phyloP scores from a whole-genome alignment of 2,329 filamentous ascomycete species.

The Teratosphaeria pseudoeucalypti region DNA sequence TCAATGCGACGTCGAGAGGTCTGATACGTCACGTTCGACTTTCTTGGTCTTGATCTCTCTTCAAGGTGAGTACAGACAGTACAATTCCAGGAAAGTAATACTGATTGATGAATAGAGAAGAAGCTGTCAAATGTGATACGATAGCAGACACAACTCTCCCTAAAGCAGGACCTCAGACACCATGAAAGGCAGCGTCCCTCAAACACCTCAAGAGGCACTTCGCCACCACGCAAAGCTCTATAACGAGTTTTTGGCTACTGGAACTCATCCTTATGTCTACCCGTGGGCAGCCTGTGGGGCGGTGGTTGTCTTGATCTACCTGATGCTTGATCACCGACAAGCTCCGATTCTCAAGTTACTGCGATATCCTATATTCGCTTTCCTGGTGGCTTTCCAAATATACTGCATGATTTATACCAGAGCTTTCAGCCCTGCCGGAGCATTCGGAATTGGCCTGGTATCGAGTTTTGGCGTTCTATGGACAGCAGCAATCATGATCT shows the following conservation, averaged over 20 bases:
- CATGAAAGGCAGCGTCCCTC: conserved; percentile 4
- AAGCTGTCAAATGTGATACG: not conserved
- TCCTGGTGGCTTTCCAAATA: conserved; percentile 33
- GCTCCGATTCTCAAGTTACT: conserved; percentile 29
- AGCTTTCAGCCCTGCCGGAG: conserved; percentile 40
- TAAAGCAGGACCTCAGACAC: not conserved
- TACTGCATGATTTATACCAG: conserved; percentile 37
- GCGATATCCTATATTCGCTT: conserved; percentile 37
- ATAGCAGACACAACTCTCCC: not conserved
- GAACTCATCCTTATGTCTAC: conserved; percentile 34
- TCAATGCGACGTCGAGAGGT: not conserved
- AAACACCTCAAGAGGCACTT: conserved; percentile 17
- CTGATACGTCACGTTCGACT: not conserved
- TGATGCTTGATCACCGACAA: conserved; percentile 40
- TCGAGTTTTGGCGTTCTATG: conserved; percentile 46
- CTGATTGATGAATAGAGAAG: not conserved
- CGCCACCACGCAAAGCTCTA: conserved; percentile 31
- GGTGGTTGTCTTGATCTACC: conserved; percentile 35
- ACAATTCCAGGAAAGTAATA: not conserved
- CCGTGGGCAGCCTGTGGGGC: conserved; percentile 33
- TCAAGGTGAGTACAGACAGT: not conserved
- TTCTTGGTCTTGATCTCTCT: not conserved
- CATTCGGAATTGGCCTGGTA: conserved; percentile 46
- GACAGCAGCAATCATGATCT: conserved; percentile 42
- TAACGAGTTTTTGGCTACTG: conserved; percentile 28